phyloP scores from a whole-genome alignment of 129 eudicot species.

The Arctium minus region DNA sequence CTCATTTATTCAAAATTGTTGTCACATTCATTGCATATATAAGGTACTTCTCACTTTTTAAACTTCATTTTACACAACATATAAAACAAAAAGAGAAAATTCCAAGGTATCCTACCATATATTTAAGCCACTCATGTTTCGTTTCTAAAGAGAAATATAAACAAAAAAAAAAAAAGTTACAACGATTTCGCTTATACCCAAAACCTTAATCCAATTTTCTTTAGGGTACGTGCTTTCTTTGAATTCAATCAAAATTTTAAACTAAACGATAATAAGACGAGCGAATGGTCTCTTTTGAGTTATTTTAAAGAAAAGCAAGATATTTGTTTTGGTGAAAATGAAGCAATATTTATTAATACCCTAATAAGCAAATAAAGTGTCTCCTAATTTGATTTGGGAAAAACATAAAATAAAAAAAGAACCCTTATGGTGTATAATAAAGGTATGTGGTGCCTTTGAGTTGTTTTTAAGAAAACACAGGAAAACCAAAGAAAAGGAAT shows the following conservation, averaged over 20 bases:
- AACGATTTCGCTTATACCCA: too few relatives aligned
- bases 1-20: constrained; percentile 36
- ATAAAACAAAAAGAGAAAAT: constrained; percentile 28
- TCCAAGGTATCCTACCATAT: not conserved
- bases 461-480: constrained; percentile 27
- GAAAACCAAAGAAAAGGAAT: constrained; percentile 24
- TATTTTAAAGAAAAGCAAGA: constrained; percentile 13
- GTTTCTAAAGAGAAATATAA: not conserved
- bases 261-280: not conserved
- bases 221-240: too few relatives aligned
- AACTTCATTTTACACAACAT: constrained; percentile 7
- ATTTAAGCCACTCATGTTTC: not conserved
- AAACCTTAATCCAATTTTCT: not conserved
- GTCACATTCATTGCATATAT: constrained; percentile 39
- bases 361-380: constrained; percentile 14
- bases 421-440: constrained; percentile 20
- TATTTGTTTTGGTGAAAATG: constrained; percentile 12
- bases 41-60: constrained; percentile 20
- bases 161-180: not conserved
- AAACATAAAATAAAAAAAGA: constrained; percentile 4
- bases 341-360: constrained; percentile 3
- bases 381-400: constrained; percentile 17
- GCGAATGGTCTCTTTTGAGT: not conserved
- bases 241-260: too few relatives aligned
- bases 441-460: constrained; percentile 30